Conservation (phyloP, 805 yeast species). For the Starmerella vaccinii region DNA sequence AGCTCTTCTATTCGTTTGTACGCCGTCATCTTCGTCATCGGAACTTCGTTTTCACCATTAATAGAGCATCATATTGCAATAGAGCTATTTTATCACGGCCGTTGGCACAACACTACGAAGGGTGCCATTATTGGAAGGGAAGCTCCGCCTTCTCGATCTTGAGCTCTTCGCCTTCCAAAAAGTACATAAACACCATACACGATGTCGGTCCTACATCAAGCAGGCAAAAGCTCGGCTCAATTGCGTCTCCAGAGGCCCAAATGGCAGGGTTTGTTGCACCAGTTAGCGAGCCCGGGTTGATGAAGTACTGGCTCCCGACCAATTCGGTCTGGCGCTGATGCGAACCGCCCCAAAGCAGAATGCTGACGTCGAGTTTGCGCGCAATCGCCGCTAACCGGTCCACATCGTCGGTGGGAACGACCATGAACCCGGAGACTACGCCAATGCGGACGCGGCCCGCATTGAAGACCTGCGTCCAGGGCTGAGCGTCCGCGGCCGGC, state of each 20-base stretch:
- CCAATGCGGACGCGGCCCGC: conserved; percentile 73
- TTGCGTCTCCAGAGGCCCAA: conserved; percentile 35
- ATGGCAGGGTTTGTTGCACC: conserved; percentile 72
- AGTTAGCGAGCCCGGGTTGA: conserved; percentile 96
- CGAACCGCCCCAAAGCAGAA: conserved; percentile 86
- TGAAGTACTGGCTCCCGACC: conserved; percentile 80
- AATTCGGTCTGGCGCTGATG: conserved; percentile 89
- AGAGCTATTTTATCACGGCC: no score
- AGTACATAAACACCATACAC: conserved; percentile 77
- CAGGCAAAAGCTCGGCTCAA: conserved; percentile 80
- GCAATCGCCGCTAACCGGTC: conserved; percentile 72
- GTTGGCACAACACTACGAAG: no score
- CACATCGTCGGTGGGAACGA: conserved; percentile 81
- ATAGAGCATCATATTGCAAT: no score
- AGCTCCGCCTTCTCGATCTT: conserved; percentile 77
- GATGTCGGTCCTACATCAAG: conserved; percentile 72
- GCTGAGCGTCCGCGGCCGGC: conserved; percentile 29
- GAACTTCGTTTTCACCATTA: no score
- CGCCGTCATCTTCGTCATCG: no score
- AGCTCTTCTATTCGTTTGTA: no score
- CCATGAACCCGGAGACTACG: conserved; percentile 69
- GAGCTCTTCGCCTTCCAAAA: conserved; percentile 67
- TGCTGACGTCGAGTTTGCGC: conserved; percentile 83
- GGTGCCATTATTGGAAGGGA: not conserved
- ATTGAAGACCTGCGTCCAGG: conserved; percentile 52